Evolutionary conservation across 441 rosid genomes (phyloP).

Genomic region (Populus hybrid): DNA sequence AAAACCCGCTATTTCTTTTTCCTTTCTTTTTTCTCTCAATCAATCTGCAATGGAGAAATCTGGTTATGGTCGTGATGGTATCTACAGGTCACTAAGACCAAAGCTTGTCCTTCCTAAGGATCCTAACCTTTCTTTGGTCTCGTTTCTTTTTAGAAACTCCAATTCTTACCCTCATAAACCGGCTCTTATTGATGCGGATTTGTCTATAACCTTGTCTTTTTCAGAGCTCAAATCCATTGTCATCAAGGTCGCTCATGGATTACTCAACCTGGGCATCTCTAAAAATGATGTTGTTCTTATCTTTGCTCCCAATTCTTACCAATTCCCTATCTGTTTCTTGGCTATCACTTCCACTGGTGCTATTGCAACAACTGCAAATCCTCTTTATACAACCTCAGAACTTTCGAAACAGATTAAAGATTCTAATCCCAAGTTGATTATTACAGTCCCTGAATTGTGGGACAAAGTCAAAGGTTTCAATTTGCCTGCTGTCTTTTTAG

Average conservation of each 20-base stretch:
- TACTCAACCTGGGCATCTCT: conserved; percentile 54
- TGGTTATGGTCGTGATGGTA: conserved; percentile 78
- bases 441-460: conserved; percentile 53
- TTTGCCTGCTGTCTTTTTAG: conserved; percentile 51
- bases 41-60: conserved; percentile 58
- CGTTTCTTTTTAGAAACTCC: conserved; percentile 54
- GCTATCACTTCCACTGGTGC: conserved; percentile 59
- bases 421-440: conserved; percentile 54
- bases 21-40: neutral
- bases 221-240: conserved; percentile 53
- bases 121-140: conserved; percentile 57
- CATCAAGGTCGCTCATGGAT: conserved; percentile 50
- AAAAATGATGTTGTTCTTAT: conserved; percentile 60
- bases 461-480: conserved; percentile 49
- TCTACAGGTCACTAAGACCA: conserved; percentile 70
- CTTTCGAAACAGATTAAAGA: conserved; percentile 60
- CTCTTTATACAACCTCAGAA: conserved; percentile 53
- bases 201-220: conserved; percentile 45
- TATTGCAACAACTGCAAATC: conserved; percentile 66
- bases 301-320: conserved; percentile 68
- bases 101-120: conserved; percentile 51
- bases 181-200: conserved; percentile 62
- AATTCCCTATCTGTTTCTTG: conserved; percentile 66
- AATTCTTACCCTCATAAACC: conserved; percentile 48
- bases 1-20: neutral